Conservation (phyloP, 2,329 filamentous ascomycete genomes). For the Cylindrodendrum hubeiense region DNA sequence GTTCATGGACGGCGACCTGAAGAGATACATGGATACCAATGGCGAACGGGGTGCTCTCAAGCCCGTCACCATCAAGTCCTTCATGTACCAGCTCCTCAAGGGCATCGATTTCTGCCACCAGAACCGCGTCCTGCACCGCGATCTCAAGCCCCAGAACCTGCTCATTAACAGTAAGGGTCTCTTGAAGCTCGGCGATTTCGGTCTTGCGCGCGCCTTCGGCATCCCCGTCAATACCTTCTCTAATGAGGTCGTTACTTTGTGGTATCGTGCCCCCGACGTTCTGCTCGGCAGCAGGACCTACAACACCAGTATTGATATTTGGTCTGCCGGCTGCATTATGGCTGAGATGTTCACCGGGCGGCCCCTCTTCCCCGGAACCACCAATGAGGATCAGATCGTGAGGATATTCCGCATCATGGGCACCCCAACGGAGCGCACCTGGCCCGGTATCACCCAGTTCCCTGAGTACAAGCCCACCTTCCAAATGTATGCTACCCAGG, state of each 20-base stretch:
- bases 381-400: slow-evolving; percentile 96
- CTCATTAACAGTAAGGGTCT: slow-evolving; percentile 93
- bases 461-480: slow-evolving; percentile 98
- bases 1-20: slow-evolving; percentile 98
- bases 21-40: slow-evolving; percentile 97
- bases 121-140: slow-evolving; percentile 94
- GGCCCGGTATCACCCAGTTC: slow-evolving; percentile 94
- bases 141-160: slow-evolving; percentile 96
- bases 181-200: slow-evolving; percentile 94
- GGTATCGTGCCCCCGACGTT: slow-evolving; percentile 97
- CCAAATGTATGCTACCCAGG: slow-evolving; percentile 93
- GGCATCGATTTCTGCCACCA: slow-evolving; percentile 99
- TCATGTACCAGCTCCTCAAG: slow-evolving; percentile 97
- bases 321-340: slow-evolving; percentile 99
- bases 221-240: slow-evolving; percentile 99
- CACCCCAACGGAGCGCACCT: slow-evolving; percentile 93
- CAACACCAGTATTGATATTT: slow-evolving; percentile 99
- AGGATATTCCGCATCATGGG: slow-evolving; percentile 99
- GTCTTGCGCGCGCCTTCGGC: slow-evolving; percentile 92
- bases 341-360: slow-evolving; percentile 99
- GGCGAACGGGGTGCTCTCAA: slow-evolving; percentile 92
- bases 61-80: slow-evolving; percentile 93
- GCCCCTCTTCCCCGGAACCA: slow-evolving; percentile 95
- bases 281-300: slow-evolving; percentile 94
- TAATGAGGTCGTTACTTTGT: slow-evolving; percentile 96